Base-by-base conservation (phyloP, 2,329 filamentous ascomycete species). In the Ophiostoma piceae region DNA sequence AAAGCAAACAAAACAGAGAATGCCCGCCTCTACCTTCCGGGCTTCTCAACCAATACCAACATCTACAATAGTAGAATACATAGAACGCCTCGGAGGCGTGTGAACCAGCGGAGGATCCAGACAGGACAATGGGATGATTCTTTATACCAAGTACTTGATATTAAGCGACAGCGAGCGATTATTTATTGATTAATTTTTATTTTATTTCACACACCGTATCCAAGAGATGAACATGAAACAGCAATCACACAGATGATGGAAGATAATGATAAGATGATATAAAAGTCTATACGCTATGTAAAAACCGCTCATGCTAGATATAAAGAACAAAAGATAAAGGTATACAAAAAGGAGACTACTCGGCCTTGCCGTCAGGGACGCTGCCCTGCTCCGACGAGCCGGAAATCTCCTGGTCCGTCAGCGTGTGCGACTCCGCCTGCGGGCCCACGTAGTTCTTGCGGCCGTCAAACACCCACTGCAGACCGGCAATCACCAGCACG, bases 391-490 rank as follows among this genome's bases (percentile, higher is more conserved):
- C 60, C 11, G 29, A 35, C 60, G 60, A 35, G 60, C 26, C 29
- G 29, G 32, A 4, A 35, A 64, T 37, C 32, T 64, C 60, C 32
- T 64, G 60, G 60, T 64, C 60, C 26, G 29, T 64, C 26, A 64
- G 60, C 60, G 60, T 64, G 29, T 64, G 60, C 60, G 60, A 64
- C 60, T 64, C 60, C 32, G 60, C 70, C 9, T 74, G 73, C 0
- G 79, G 79, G 1, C 82, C 82, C 32, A 76, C 76, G 74, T 82
- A 84, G 72, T 83, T 77, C 73, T 82, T 83, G n/a, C 80, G 77
- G 6, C 83, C 82, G 68, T 84, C 82, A n/a, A 83, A 70, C 8
- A 84, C 73, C 83, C 83, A 84, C 4, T 81, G 82, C 0, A 76
- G 66, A 1, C 75, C 76, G 0, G 82, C 77, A 22, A 84, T 82